phyloP scores from a whole-genome alignment of 2,329 filamentous ascomycete genomes.

The Arachnopeziza araneosa region DNA sequence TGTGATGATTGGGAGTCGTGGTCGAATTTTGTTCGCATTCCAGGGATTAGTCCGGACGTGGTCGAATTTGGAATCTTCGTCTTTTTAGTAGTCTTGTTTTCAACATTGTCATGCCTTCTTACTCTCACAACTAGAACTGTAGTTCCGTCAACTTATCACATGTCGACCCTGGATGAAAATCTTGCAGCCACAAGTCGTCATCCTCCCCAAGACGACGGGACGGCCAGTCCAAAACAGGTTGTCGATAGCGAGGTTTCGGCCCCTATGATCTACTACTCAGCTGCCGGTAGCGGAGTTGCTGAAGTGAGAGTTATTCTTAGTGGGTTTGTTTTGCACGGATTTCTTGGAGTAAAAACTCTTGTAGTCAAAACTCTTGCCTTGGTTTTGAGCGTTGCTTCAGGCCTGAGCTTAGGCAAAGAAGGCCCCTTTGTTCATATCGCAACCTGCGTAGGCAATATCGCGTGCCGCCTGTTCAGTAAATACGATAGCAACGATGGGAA shows the following conservation, averaged over 20 bases:
- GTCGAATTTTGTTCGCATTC: constrained; percentile 39
- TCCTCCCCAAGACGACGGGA: constrained; percentile 36
- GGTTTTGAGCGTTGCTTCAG: constrained; percentile 84
- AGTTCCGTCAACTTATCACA: constrained; percentile 79
- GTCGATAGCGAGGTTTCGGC: constrained; percentile 35
- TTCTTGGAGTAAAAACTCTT: constrained; percentile 82
- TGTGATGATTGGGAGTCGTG: constrained; percentile 59
- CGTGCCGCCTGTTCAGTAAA: constrained; percentile 87
- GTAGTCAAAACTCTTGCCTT: constrained; percentile 78
- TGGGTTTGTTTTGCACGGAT: constrained; percentile 93
- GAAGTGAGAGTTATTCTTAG: constrained; percentile 98
- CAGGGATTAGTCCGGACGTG: constrained; percentile 41
- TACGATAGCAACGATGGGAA: constrained; percentile 95
- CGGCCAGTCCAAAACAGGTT: constrained; percentile 35
- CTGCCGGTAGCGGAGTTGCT: constrained; percentile 90
- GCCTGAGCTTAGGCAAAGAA: constrained; percentile 87
- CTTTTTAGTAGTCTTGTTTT: constrained; percentile 61
- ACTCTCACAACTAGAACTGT: constrained; percentile 90
- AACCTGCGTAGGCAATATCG: constrained; percentile 90
- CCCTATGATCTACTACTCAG: constrained; percentile 91
- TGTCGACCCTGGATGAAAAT: constrained; percentile 90
- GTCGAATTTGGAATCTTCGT: constrained; percentile 78
- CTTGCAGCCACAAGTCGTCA: constrained; percentile 59
- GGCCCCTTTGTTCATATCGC: constrained; percentile 97
- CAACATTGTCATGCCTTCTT: constrained; percentile 68